Evolutionary conservation across 257 asterid species (phyloP).

Genomic region (Przewalskia tangutica): DNA sequence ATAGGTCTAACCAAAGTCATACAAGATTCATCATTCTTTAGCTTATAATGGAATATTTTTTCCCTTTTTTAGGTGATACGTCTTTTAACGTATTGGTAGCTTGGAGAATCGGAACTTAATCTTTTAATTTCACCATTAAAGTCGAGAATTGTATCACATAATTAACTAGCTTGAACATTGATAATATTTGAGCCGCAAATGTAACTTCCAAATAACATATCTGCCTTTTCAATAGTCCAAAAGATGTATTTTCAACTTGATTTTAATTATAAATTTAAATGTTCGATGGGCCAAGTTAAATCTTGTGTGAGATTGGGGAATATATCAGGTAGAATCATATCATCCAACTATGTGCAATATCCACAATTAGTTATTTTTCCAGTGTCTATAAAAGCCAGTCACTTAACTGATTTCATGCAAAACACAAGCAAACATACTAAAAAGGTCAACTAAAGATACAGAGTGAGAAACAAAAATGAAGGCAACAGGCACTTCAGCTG

Average conservation of each 20-base stretch:
- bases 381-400: neutral
- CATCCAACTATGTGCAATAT: neutral
- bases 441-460: neutral
- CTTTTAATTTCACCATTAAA: neutral
- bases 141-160: neutral
- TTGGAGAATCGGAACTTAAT: neutral
- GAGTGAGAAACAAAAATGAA: neutral
- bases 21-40: neutral
- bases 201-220: neutral
- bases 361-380: neutral
- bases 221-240: constrained; percentile 1
- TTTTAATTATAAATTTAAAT: neutral
- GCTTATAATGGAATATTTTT: neutral
- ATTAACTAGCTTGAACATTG: neutral
- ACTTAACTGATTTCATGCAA: neutral
- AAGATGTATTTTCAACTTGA: neutral
- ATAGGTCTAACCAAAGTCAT: neutral
- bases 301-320: neutral
- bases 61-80: neutral
- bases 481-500: neutral
- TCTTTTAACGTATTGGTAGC: neutral
- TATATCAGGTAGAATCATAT: neutral
- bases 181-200: neutral
- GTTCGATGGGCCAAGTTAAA: neutral
- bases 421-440: neutral